A percentile compares a stretch with the other conserved stretches of the same genome.
Evolutionary conservation across 495 filamentous ascomycete genomes (phyloP).

Genomic region (Rusavskia elegans): DNA sequence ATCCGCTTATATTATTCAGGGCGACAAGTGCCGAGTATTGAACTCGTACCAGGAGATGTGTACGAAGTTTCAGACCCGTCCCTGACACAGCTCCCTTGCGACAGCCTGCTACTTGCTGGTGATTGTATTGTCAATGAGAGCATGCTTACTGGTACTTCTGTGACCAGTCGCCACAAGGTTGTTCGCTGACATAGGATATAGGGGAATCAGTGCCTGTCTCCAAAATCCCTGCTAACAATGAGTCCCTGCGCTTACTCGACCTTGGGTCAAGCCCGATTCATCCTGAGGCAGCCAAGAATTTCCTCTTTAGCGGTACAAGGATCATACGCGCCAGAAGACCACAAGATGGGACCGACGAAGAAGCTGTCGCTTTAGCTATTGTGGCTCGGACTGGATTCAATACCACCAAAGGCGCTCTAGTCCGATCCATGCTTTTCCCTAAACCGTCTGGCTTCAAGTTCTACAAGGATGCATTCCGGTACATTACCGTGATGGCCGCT

Average conservation of each 20-base stretch:
- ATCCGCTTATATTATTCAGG: slow-evolving; percentile 26
- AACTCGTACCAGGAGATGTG: slow-evolving; percentile 90
- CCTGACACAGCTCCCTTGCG: slow-evolving; percentile 84
- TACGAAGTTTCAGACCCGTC: slow-evolving; percentile 95
- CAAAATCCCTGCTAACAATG: slow-evolving; percentile 74
- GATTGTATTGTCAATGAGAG: slow-evolving; percentile 99
- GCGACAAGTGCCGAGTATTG: slow-evolving; percentile 70
- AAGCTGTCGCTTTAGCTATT: slow-evolving; percentile 82
- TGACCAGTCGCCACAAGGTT: background rate
- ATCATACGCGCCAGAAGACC: slow-evolving; percentile 81
- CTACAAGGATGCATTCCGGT: slow-evolving; percentile 92
- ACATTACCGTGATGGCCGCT: slow-evolving; percentile 92
- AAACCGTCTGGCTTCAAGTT: slow-evolving; percentile 98
- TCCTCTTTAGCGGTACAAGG: slow-evolving; percentile 90
- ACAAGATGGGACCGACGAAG: slow-evolving; percentile 69
- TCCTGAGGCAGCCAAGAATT: slow-evolving; percentile 67
- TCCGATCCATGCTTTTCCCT: slow-evolving; percentile 97
- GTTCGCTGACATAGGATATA: slow-evolving; percentile 17
- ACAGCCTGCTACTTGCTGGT: slow-evolving; percentile 80
- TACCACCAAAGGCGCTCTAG: slow-evolving; percentile 89
- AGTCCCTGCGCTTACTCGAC: slow-evolving; percentile 57
- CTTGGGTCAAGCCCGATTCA: slow-evolving; percentile 63
- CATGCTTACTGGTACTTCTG: slow-evolving; percentile 72
- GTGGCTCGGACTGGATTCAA: slow-evolving; percentile 90
- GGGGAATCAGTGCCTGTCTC: slow-evolving; percentile 96